Conservation (phyloP, 139 green algal genomes). For the Tetradesmus lagerheimii region DNA sequence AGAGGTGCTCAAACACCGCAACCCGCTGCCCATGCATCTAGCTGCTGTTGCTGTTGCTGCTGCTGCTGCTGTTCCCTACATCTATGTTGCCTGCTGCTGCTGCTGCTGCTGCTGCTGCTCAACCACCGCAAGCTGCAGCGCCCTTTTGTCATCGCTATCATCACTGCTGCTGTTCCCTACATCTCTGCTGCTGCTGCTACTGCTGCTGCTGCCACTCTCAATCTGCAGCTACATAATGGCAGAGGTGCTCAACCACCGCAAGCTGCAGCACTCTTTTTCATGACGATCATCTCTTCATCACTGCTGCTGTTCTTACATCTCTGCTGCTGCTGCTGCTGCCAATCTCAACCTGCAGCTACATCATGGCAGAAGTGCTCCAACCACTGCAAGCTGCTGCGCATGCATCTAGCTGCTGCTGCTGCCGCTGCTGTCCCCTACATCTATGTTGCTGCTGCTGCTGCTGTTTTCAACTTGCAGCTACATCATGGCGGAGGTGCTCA, state of each 20-base stretch:
- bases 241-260: conserved; percentile 1
- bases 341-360: too few species aligned
- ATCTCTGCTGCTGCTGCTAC: too few species aligned
- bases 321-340: not conserved
- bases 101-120: not conserved
- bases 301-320: not conserved
- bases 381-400: not conserved
- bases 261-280: conserved; percentile 3
- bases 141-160: not conserved
- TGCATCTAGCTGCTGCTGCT: not conserved
- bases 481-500: not conserved
- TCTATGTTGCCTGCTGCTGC: not conserved
- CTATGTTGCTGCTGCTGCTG: not conserved
- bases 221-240: too few species aligned
- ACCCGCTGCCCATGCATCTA: not conserved
- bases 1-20: not conserved
- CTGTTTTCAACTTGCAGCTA: not conserved
- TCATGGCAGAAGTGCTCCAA: not conserved
- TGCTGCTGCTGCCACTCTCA: too few species aligned
- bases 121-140: not conserved
- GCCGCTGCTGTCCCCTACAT: too few species aligned
- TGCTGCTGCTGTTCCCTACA: not conserved
- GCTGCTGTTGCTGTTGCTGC: too few species aligned
- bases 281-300: not conserved
- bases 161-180: not conserved